Conservation (phyloP, 208 protist genomes). For the Jaenimonas drosophilae region DNA sequence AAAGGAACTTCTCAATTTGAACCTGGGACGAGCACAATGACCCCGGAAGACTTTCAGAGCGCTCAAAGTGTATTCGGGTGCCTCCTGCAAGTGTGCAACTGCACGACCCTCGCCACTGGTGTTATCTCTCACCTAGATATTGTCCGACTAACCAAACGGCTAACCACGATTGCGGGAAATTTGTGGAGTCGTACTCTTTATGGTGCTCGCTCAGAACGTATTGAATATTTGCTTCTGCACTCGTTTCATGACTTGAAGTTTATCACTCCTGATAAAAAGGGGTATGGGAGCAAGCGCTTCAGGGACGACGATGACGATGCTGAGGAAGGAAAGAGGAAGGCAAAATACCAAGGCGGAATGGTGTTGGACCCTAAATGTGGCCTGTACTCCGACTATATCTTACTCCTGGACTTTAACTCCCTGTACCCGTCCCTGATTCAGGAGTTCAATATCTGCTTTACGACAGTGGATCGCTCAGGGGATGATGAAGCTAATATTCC, state of each 20-base stretch:
- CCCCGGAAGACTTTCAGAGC: slow-evolving; percentile 25
- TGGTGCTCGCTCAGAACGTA: slow-evolving; percentile 94
- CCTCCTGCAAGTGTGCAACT: slow-evolving; percentile 62
- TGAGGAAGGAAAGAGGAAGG: slow-evolving; percentile 71
- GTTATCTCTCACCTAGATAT: slow-evolving; percentile 92
- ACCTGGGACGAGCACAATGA: slow-evolving; percentile 38
- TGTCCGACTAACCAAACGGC: slow-evolving; percentile 97
- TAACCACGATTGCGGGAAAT: slow-evolving; percentile 95
- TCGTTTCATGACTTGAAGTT: slow-evolving; percentile 93
- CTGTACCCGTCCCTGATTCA: slow-evolving; percentile 99
- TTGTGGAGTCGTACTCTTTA: slow-evolving; percentile 94
- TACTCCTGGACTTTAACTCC: slow-evolving; percentile 99
- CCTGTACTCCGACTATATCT: slow-evolving; percentile 98
- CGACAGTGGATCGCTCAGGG: slow-evolving; percentile 87
- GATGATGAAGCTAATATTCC: slow-evolving; percentile 41
- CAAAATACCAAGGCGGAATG: slow-evolving; percentile 91
- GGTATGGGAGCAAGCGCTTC: slow-evolving; percentile 34
- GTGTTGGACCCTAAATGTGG: slow-evolving; percentile 97
- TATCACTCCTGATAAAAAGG: slow-evolving; percentile 92
- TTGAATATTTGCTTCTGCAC: slow-evolving; percentile 98
- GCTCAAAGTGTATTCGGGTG: slow-evolving; percentile 44
- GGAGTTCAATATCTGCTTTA: slow-evolving; percentile 99
- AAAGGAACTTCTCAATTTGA: slow-evolving; percentile 48
- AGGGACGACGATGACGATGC: slow-evolving; percentile 43
- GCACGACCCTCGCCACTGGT: slow-evolving; percentile 59